Conservation (phyloP, 2,329 filamentous ascomycete species). For the Beauveria bassiana region DNA sequence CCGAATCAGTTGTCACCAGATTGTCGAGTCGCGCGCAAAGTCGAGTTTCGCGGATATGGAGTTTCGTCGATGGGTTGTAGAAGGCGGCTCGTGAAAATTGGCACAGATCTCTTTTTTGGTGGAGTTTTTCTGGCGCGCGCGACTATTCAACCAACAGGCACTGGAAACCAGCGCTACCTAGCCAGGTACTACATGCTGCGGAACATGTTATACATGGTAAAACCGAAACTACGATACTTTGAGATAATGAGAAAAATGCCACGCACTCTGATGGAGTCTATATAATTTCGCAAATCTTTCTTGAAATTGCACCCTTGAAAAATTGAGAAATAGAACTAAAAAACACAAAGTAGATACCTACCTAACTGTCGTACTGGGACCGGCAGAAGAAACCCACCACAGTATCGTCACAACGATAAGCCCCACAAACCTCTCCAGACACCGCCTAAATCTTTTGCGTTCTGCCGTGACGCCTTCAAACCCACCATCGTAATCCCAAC, state of each 20-base stretch:
- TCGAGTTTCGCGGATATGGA: background rate
- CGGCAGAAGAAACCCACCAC: slow-evolving; percentile 1
- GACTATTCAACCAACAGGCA: slow-evolving; percentile 10
- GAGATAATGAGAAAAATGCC: too few species aligned
- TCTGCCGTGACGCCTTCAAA: slow-evolving; percentile 21
- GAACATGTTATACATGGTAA: too few species aligned
- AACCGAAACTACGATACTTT: too few species aligned
- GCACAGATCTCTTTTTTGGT: slow-evolving; percentile 16
- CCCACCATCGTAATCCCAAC: slow-evolving; percentile 10
- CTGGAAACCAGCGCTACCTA: too few species aligned
- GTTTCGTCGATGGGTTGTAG: background rate
- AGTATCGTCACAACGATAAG: slow-evolving; percentile 8
- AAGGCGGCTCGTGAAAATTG: slow-evolving; percentile 22
- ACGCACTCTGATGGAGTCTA: too few species aligned
- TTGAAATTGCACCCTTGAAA: too few species aligned
- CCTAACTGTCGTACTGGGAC: too few species aligned
- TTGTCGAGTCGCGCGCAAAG: background rate
- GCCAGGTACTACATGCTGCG: too few species aligned
- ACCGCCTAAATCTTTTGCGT: slow-evolving; percentile 26
- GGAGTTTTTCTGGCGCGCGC: slow-evolving; percentile 26
- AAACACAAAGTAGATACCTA: too few species aligned
- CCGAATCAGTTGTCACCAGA: slow-evolving; percentile 7
- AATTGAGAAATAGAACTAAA: too few species aligned
- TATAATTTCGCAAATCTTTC: too few species aligned
- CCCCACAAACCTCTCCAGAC: slow-evolving; percentile 24